These are phyloP conservation scores for Vigna mungo DNA, from an alignment of 306 rosid genomes.

Conservation along the genomic window DNA sequence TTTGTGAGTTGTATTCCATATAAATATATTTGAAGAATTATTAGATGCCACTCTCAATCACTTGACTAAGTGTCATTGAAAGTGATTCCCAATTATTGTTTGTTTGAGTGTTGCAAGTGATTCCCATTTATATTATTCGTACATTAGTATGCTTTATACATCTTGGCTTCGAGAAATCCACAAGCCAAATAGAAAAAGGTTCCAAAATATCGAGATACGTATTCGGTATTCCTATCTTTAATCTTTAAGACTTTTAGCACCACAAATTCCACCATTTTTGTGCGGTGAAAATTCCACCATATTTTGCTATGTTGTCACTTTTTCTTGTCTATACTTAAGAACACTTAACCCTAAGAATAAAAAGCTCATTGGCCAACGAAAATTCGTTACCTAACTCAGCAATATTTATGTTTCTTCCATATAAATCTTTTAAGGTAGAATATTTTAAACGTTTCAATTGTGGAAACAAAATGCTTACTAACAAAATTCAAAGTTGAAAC, in stretches of 20 bases:
- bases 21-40: conserved; percentile 31
- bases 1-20: conserved; percentile 51
- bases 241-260: conserved; percentile 49
- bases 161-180: conserved; percentile 48
- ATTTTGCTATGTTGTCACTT: conserved; percentile 26
- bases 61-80: conserved; percentile 58
- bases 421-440: background rate
- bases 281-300: conserved; percentile 8
- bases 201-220: conserved; percentile 25
- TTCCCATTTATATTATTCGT: conserved; percentile 47
- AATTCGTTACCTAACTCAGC: conserved; percentile 22
- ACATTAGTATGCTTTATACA: conserved; percentile 45
- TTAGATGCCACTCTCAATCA: conserved; percentile 46
- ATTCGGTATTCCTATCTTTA: conserved; percentile 51
- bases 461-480: conserved; percentile 28
- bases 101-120: conserved; percentile 48
- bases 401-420: background rate
- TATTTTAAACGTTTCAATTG: conserved; percentile 20
- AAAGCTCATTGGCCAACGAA: background rate
- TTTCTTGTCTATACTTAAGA: conserved; percentile 14
- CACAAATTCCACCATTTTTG: conserved; percentile 35
- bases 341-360: conserved; percentile 22
- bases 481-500: background rate
- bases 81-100: conserved; percentile 58
- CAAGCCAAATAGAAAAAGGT: conserved; percentile 39